Evolutionary conservation across 1,284 basidiomycete genomes (phyloP), one percentile per base, ranked within the genome.

Genomic region (Sutorius eximius): DNA sequence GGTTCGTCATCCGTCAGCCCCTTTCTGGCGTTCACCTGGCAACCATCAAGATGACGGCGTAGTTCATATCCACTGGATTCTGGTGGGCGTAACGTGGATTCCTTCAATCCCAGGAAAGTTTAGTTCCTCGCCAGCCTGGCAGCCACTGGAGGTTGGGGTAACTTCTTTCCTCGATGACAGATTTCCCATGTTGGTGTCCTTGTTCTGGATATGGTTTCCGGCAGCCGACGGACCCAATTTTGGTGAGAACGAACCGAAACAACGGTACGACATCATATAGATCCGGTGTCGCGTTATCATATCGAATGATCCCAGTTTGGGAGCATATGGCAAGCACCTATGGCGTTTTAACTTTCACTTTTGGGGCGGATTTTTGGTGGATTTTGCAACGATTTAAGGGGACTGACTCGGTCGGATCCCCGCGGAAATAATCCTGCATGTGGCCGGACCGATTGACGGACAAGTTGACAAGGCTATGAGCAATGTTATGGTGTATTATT

Each of bases 211-310:
- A 33, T 49, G 52, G 62, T 22, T 37, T 12, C 22, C 41, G 57
- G 47, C 43, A 37, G 49, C 53, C 53, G 48, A 46, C 40, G 43
- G 51, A 20, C 24, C 46, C 11, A 27, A 30, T 29, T 47, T 27
- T 27, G 51, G 62, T 34, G 34, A 53, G 49, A 53, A 63, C 63
- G 65, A 57, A 56, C 64, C 65, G 45, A 56, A 24, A 56, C n/a
- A 55, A 36, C 13, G 64, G 64, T 49, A 63, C 40, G 45, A 59
- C 18, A n/a, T 63, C 54, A 65, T 57, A 62, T 53, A 52, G 59
- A 40, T 62, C 62, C 60, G 57, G 24, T 36, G 20, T 45, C 7
- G 15, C 51, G 37, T 62, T 56, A 59, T 62, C 59, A 40, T 33
- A 29, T 44, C 42, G 22, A 45, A 47, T 40, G 29, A n/a, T 38